These are phyloP conservation scores for Saturnispora gosingensis DNA, from an alignment of 805 yeast genomes.

Conservation along the genomic window DNA sequence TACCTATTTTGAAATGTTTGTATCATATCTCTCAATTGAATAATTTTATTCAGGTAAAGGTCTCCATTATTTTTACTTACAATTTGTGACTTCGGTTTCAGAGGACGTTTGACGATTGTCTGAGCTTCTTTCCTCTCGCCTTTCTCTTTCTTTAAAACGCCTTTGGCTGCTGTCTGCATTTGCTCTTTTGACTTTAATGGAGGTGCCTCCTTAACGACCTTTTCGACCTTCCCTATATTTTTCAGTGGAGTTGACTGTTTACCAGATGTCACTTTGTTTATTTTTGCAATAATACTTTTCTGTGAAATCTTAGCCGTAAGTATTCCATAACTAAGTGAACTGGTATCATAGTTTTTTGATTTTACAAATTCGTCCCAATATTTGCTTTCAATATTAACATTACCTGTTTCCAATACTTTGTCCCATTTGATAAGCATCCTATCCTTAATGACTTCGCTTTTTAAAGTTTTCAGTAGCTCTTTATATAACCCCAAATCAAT, in stretches of 20 bases:
- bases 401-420: neutral
- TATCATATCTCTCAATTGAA: neutral
- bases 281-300: neutral
- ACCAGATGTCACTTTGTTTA: neutral
- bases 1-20: slow-evolving; percentile 1
- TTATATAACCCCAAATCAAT: neutral
- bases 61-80: neutral
- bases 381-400: neutral
- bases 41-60: neutral
- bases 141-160: neutral
- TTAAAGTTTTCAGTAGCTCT: neutral
- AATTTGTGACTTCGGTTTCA: neutral
- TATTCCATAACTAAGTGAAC: neutral
- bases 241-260: neutral
- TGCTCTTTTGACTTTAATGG: neutral
- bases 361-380: slow-evolving; percentile 1
- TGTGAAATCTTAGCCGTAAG: neutral
- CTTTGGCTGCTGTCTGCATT: neutral
- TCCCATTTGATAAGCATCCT: neutral
- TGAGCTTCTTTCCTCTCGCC: neutral
- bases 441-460: neutral
- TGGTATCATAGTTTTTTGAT: neutral
- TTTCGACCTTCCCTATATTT: neutral
- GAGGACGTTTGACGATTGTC: neutral
- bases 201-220: neutral